Percentiles rank a stretch among this genome's conserved stretches.
Conservation (phyloP, 768 basidiomycete genomes). For the Lactifluus pinguis region DNA sequence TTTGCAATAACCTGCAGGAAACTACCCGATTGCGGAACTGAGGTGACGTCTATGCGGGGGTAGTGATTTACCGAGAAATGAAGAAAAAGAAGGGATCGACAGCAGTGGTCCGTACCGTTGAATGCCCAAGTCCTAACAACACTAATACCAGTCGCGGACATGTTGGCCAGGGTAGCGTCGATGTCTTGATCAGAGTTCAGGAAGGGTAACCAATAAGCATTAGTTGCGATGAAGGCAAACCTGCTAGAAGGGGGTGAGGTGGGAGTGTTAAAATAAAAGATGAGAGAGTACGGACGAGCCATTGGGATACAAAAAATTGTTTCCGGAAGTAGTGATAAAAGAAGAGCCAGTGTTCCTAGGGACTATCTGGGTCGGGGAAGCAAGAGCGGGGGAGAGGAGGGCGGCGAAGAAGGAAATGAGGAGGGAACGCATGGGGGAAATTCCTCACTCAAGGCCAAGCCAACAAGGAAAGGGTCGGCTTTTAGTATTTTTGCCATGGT, state of each 20-base stretch:
- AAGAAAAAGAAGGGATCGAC: not conserved
- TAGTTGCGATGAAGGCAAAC: constrained; percentile 44
- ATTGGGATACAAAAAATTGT: not conserved
- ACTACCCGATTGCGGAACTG: constrained; percentile 38
- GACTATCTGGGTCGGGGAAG: not conserved
- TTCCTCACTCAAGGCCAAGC: not conserved
- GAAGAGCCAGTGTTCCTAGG: not conserved
- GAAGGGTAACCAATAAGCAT: constrained; percentile 56
- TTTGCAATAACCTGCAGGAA: constrained; percentile 59
- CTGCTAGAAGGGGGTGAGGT: not conserved
- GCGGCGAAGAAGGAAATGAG: not conserved
- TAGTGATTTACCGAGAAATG: not conserved
- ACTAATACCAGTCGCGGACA: constrained; percentile 45
- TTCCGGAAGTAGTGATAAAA: constrained; percentile 3
- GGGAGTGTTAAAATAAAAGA: not conserved
- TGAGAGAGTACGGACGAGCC: constrained; percentile 2
- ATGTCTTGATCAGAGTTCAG: constrained; percentile 51
- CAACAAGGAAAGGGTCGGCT: not conserved
- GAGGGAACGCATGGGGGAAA: constrained; percentile 2
- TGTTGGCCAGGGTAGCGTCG: constrained; percentile 45
- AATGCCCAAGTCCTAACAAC: constrained; percentile 67
- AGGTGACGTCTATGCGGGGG: constrained; percentile 12
- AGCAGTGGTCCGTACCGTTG: constrained; percentile 38
- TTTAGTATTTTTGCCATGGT: not conserved
- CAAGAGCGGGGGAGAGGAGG: not conserved